Percentiles rank a stretch among this genome's conserved stretches.
Conservation (phyloP, 2,329 filamentous ascomycete species). For the Rhynchosporium secalis region DNA sequence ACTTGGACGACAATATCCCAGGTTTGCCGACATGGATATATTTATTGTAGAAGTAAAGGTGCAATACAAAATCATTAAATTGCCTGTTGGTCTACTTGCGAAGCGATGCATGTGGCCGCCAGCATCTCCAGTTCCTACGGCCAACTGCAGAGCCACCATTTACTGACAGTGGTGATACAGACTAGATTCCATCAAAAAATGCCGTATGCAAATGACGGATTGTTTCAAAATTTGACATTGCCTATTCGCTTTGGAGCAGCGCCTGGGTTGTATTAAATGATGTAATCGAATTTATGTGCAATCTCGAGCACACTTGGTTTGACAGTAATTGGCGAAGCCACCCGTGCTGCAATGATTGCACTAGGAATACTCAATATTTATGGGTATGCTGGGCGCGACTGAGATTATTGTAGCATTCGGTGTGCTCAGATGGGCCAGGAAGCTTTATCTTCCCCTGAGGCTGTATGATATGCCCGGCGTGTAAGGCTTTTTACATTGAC, state of each 20-base stretch:
- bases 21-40: neutral
- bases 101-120: neutral
- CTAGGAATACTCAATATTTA: neutral
- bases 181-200: too few species aligned
- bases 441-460: neutral
- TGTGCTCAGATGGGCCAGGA: constrained; percentile 5
- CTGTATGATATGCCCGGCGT: neutral
- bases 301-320: too few species aligned
- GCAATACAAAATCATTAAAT: constrained; percentile 32
- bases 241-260: too few species aligned
- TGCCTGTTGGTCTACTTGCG: constrained; percentile 11
- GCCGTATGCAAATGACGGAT: too few species aligned
- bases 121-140: too few species aligned
- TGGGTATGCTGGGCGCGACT: neutral
- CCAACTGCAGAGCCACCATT: too few species aligned
- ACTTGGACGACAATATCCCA: neutral
- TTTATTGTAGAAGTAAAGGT: constrained; percentile 25
- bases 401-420: constrained; percentile 5
- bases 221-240: too few species aligned
- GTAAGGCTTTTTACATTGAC: neutral
- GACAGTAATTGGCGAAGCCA: neutral
- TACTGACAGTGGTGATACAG: too few species aligned
- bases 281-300: too few species aligned
- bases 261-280: too few species aligned
- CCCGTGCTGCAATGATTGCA: neutral